These are phyloP conservation scores for Hypomyces perniciosus DNA, from an alignment of 2,329 filamentous ascomycete species.

Conservation along the genomic window DNA sequence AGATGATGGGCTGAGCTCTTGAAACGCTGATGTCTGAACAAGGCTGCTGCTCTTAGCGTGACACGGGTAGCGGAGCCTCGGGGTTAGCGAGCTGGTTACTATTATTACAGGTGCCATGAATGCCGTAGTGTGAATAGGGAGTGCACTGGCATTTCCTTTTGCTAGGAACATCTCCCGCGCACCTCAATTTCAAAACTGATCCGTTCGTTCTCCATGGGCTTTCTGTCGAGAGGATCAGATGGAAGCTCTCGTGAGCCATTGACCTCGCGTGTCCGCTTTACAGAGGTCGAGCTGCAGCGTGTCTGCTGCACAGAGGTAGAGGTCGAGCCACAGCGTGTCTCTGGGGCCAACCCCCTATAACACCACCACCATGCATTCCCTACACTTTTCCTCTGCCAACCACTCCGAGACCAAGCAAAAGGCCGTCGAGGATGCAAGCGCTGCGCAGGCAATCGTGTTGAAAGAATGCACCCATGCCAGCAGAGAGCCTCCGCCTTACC, in stretches of 20 bases:
- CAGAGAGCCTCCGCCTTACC: constrained; percentile 57
- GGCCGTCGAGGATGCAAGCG: constrained; percentile 60
- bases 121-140: too few relatives aligned
- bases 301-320: not conserved
- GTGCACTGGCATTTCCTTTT: too few relatives aligned
- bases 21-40: not conserved
- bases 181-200: too few relatives aligned
- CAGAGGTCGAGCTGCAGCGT: not conserved
- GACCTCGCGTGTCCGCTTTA: too few relatives aligned
- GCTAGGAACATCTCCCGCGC: too few relatives aligned
- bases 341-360: not conserved
- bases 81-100: too few relatives aligned
- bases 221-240: too few relatives aligned
- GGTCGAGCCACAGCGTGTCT: not conserved
- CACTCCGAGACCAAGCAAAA: constrained; percentile 38
- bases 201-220: too few relatives aligned
- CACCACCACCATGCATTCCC: constrained; percentile 6
- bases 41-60: not conserved
- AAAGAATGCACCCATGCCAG: constrained; percentile 54
- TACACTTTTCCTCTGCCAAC: constrained; percentile 1
- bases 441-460: constrained; percentile 58
- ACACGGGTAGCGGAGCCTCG: too few relatives aligned
- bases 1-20: too few relatives aligned
- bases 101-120: too few relatives aligned
- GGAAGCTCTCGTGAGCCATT: too few relatives aligned